Evolutionary conservation across 1,284 basidiomycete species (phyloP).

Genomic region (Cryptococcus sp.): DNA sequence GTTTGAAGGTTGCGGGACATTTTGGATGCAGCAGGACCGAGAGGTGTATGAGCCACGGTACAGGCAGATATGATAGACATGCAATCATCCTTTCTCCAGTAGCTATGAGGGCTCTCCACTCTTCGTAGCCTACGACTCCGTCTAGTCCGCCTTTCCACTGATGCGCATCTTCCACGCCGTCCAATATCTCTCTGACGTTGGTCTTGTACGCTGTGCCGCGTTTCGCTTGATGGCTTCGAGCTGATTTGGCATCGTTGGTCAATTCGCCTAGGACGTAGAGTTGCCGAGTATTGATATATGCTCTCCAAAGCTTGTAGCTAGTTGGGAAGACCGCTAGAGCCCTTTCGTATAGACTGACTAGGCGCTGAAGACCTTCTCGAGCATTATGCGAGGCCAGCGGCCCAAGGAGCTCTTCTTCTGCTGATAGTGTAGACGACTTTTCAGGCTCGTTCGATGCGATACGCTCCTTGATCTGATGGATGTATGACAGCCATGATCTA

Average conservation of each 20-base stretch:
- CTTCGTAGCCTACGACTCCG: constrained; percentile 84
- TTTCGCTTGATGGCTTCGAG: constrained; percentile 62
- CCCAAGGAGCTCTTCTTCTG: constrained; percentile 51
- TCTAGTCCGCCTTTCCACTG: constrained; percentile 87
- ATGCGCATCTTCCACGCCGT: constrained; percentile 79
- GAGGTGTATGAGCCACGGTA: constrained; percentile 91
- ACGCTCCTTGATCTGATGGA: constrained; percentile 71
- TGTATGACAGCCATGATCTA: constrained; percentile 87
- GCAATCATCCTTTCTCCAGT: constrained; percentile 89
- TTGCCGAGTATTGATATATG: constrained; percentile 82
- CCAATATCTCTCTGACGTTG: constrained; percentile 83
- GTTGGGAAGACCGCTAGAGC: constrained; percentile 84
- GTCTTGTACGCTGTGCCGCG: constrained; percentile 73
- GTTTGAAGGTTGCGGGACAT: constrained; percentile 79
- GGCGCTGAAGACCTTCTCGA: constrained; percentile 73
- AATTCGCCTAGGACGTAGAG: constrained; percentile 78
- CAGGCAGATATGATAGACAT: constrained; percentile 84
- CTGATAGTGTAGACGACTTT: constrained; percentile 29
- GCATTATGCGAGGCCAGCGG: constrained; percentile 68
- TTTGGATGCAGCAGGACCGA: constrained; percentile 86
- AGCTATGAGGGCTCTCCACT: constrained; percentile 88
- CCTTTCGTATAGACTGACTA: constrained; percentile 89
- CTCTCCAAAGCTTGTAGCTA: constrained; percentile 93
- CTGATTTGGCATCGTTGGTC: constrained; percentile 48
- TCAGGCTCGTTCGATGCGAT: constrained; percentile 62